These are phyloP conservation scores for Bacterosira constricta DNA, from an alignment of 108 stramenopile species.

Conservation along the genomic window DNA sequence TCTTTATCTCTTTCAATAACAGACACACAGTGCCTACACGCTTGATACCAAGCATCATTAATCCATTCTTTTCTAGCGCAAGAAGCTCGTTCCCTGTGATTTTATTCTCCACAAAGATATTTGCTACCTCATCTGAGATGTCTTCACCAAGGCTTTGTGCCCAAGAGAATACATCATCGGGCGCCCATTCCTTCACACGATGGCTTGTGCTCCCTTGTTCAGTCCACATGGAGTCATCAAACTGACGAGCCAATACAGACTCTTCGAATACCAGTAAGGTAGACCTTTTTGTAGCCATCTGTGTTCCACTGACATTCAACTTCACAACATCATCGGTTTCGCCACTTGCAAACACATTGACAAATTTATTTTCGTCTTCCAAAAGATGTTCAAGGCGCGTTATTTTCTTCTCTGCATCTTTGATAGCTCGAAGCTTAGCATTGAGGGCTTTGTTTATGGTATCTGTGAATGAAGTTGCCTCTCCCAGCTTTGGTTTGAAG, in stretches of 20 bases:
- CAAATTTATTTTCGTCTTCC: constrained; percentile 23
- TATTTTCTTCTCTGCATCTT: constrained; percentile 4
- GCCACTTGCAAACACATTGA: constrained; percentile 1
- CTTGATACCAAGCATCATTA: too few species aligned
- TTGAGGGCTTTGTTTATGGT: constrained; percentile 22
- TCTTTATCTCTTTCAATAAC: constrained; percentile 22
- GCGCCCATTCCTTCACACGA: not conserved
- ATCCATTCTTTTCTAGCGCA: too few species aligned
- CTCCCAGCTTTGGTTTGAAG: too few species aligned
- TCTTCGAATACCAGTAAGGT: constrained; percentile 23
- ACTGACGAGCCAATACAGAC: constrained; percentile 29
- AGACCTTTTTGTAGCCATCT: constrained; percentile 16
- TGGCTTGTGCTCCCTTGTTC: not conserved
- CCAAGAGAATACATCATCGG: too few species aligned
- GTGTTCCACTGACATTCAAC: constrained; percentile 38
- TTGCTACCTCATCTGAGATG: too few species aligned
- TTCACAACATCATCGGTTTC: constrained; percentile 1
- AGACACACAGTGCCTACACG: constrained; percentile 13
- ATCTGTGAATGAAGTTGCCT: constrained; percentile 7
- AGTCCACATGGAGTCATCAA: constrained; percentile 17
- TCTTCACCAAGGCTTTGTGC: too few species aligned
- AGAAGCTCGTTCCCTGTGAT: too few species aligned
- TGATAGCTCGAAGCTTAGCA: not conserved
- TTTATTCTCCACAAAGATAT: too few species aligned
- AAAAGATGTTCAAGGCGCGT: constrained; percentile 12